Base-by-base conservation (phyloP, 1,284 basidiomycete species). In the Phellopilus nigrolimitatus region DNA sequence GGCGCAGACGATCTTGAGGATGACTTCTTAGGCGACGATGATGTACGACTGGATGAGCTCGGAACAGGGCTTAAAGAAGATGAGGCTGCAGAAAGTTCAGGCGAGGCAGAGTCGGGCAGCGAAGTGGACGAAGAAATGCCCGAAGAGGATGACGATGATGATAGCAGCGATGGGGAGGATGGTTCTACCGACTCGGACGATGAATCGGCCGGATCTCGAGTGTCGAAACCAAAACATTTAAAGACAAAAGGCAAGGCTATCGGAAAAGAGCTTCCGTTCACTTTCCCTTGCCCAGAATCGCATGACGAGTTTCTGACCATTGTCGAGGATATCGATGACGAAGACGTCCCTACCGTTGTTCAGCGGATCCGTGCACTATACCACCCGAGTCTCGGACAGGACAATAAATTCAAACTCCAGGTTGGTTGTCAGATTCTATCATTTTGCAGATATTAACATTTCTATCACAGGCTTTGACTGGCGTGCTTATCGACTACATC, bases 331-430 rank as follows among this genome's bases (percentile, higher is more conserved):
- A 64, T 95, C 17, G 69, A 77, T 4, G 86, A 90, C 48, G 68
- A 75, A 10, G 86, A 95, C 56, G 68, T 97, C 4, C 81, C 88
- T 1, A 86, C 75, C 0, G 91, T 99, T 4, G 74, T 98, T 21
- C 87, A 97, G 62, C 89, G 97, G 37, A 95, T 99, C 52, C 82
- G 94, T 19, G 80, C 91, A 0, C 70, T 98, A 4, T 84, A 97
- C 64, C 95, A 99, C 64, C 88, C 95, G 1, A 95, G 91, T 62
- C 72, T 99, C 3, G 86, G 81, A 0, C 81, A 87, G 33, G 92
- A 91, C 36, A 99, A 99, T 73, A 97, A 95, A 66, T 78, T 81
- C 65, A 95, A 91, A 67, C 73, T 97, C 22, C 90, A 95, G 78
- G 91, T 88, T 47, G 75, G 6, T 39, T 3, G 15, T 40, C 24